Conservation (phyloP, 2,329 filamentous ascomycete genomes). For the Dothistroma pini region DNA sequence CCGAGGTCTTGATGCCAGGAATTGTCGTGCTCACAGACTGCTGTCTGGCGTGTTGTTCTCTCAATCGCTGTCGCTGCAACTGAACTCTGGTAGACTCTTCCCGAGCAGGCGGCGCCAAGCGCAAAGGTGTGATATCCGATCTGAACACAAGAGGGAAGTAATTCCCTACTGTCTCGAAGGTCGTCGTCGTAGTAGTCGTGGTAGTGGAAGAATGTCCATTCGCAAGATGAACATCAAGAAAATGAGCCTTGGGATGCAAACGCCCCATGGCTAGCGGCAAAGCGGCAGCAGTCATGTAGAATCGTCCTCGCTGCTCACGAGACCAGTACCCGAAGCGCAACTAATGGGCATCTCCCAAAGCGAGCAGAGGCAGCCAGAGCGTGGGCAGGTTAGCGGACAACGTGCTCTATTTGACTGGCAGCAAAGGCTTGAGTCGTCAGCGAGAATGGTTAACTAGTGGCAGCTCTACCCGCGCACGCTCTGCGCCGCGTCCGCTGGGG, state of each 20-base stretch:
- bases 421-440: slow-evolving; percentile 1
- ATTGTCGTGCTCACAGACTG: slow-evolving; percentile 27
- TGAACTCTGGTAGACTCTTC: slow-evolving; percentile 31
- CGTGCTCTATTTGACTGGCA: slow-evolving; percentile 21
- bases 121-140: slow-evolving; percentile 16
- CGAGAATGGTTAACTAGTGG: slow-evolving; percentile 5
- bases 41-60: slow-evolving; percentile 25
- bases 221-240: slow-evolving; percentile 24
- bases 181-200: slow-evolving; percentile 14
- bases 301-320: neutral
- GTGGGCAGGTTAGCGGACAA: slow-evolving; percentile 11
- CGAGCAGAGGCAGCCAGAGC: neutral
- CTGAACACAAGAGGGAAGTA: slow-evolving; percentile 8
- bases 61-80: slow-evolving; percentile 30
- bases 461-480: slow-evolving; percentile 1
- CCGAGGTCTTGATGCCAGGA: slow-evolving; percentile 36
- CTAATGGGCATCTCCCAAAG: neutral
- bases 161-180: slow-evolving; percentile 5
- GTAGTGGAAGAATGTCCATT: slow-evolving; percentile 18
- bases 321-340: neutral
- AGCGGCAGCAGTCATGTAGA: slow-evolving; percentile 2
- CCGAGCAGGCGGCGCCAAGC: slow-evolving; percentile 11
- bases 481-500: neutral
- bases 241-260: slow-evolving; percentile 20
- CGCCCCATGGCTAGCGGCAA: slow-evolving; percentile 18